Evolutionary conservation across 2,329 filamentous ascomycete species (phyloP).

Genomic region (Penicillium sp.): DNA sequence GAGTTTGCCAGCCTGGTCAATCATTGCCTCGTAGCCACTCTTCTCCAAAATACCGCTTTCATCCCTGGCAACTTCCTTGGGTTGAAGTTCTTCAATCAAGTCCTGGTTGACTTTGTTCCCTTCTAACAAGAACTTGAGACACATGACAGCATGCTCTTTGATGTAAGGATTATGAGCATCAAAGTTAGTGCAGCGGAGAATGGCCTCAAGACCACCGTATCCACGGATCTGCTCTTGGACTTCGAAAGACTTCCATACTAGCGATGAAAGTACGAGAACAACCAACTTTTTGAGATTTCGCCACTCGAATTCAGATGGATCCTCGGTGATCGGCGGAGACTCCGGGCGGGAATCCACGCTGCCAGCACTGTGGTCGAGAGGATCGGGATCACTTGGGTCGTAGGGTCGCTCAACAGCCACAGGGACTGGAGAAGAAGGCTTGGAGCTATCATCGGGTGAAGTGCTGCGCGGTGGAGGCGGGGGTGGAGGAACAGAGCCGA

Average conservation of each 20-base stretch:
- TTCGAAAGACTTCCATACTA: constrained; percentile 80
- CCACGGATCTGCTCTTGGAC: constrained; percentile 87
- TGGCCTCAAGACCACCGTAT: constrained; percentile 79
- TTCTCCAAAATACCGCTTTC: constrained; percentile 41
- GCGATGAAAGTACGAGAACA: constrained; percentile 81
- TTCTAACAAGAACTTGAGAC: constrained; percentile 69
- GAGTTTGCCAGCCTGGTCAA: constrained; percentile 44
- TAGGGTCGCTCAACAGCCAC: constrained; percentile 66
- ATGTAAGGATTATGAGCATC: constrained; percentile 94
- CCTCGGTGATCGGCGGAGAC: constrained; percentile 54
- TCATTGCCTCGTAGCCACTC: constrained; percentile 43
- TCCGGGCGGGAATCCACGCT: constrained; percentile 45
- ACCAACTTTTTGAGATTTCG: constrained; percentile 90
- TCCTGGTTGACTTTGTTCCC: constrained; percentile 53
- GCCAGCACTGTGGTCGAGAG: constrained; percentile 38
- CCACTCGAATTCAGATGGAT: constrained; percentile 67
- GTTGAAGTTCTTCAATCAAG: constrained; percentile 51
- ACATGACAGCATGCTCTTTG: constrained; percentile 84
- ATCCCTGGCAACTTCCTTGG: constrained; percentile 43
- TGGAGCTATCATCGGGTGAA: constrained; percentile 29
- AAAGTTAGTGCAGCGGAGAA: constrained; percentile 85
- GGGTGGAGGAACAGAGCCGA: constrained; percentile 25
- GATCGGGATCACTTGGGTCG: constrained; percentile 45
- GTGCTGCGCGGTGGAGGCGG: constrained; percentile 28
- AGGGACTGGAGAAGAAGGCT: constrained; percentile 35